Percentiles rank a stretch among this genome's conserved stretches.
phyloP scores from a whole-genome alignment of 2,329 filamentous ascomycete genomes.

The Fusarium veterinarium region DNA sequence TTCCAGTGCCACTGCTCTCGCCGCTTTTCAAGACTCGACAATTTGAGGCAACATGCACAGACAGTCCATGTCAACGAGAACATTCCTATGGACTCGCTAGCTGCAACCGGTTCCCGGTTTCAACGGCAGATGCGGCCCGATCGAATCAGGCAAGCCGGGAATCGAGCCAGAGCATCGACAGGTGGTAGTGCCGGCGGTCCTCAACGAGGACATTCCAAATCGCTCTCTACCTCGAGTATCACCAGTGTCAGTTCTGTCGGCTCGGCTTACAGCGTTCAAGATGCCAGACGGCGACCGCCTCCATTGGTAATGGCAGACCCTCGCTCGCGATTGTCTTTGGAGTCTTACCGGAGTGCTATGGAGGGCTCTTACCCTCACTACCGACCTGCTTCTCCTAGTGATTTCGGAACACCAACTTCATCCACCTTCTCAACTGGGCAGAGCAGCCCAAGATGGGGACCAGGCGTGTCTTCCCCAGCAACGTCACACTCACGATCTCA shows the following conservation, averaged over 20 bases:
- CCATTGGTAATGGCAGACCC: slow-evolving; percentile 86
- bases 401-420: slow-evolving; percentile 85
- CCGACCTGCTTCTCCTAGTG: slow-evolving; percentile 74
- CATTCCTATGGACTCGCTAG: slow-evolving; percentile 92
- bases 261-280: slow-evolving; percentile 75
- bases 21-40: slow-evolving; percentile 93
- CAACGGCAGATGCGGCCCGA: slow-evolving; percentile 93
- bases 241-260: slow-evolving; percentile 74
- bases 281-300: slow-evolving; percentile 78
- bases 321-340: slow-evolving; percentile 73
- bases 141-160: slow-evolving; percentile 78
- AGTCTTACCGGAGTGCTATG: slow-evolving; percentile 73
- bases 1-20: slow-evolving; percentile 97
- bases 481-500: slow-evolving; percentile 76
- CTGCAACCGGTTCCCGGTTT: slow-evolving; percentile 90
- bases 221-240: slow-evolving; percentile 88
- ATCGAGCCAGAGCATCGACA: slow-evolving; percentile 81
- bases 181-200: slow-evolving; percentile 78
- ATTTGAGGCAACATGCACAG: slow-evolving; percentile 94
- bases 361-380: slow-evolving; percentile 70
- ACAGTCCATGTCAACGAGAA: slow-evolving; percentile 98
- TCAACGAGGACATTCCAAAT: slow-evolving; percentile 84
- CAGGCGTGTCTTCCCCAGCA: slow-evolving; percentile 77
- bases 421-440: slow-evolving; percentile 82
- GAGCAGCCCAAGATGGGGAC: slow-evolving; percentile 80